Base-by-base conservation (phyloP, 2,329 filamentous ascomycete species). In the Beauveria bassiana region DNA sequence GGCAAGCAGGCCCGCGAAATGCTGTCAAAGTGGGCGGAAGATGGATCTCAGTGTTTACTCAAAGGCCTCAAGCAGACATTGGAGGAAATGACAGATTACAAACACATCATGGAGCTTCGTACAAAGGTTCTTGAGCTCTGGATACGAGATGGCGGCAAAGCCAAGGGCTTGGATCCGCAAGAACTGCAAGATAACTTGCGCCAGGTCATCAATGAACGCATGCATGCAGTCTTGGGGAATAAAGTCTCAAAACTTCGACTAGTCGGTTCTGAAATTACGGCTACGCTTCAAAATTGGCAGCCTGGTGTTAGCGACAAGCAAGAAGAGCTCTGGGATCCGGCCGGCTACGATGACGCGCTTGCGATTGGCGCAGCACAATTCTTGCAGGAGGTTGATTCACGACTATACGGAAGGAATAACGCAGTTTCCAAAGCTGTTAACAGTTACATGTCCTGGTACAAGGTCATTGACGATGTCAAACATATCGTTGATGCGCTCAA, bases 61-160 rank as follows among this genome's bases (percentile, higher is more conserved):
- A 73, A 80, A n/a, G 87, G 87, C 0, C 77, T 91, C 31, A 78
- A 80, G 55, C 80, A 79, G 64, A 83, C 81, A 0, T 74, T 96
- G 20, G 77, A 81, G 24, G 75, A 77, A 3, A 83, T 87, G 71
- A 73, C 78, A 5, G 86, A 91, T 61, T 87, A 93, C 69, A 84
- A 86, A 65, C 79, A 82, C 16, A 83, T 95, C 38, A 82, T 91
- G 40, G 80, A 86, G 38, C 74, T 96, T 59, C 84, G 91, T 51
- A 88, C 86, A 53, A 82, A 82, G 45, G 80, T 92, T 7, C 74
- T 96, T 52, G 85, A 89, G 66, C 82, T 88, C 12, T 95, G 91
- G 89, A 86, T 96, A 61, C 79, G 85, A 22, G 85, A 88, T 59
- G 84, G 86, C 24, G 81, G 82, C 43, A 83, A 84, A 59, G 83